Base-by-base conservation (phyloP, 805 yeast species). In the Metschnikowia lochheadii region DNA sequence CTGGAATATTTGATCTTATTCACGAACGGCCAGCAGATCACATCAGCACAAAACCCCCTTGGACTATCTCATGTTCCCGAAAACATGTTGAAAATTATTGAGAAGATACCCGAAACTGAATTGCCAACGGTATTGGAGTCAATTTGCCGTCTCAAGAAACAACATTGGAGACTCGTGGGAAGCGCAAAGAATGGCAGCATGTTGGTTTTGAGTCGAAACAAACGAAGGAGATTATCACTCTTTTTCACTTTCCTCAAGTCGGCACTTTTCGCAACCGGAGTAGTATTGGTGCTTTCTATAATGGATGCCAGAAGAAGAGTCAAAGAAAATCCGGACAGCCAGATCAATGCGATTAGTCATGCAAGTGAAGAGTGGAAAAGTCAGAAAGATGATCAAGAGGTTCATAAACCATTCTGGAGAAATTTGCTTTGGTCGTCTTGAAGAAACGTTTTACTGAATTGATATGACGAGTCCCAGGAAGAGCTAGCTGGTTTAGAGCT, bases 141-240 rank as follows among this genome's bases (percentile, higher is more conserved):
- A 6, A 64, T 83, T 7, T 71, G 68, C 44, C 71, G 64, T 51
- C 66, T 82, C 40, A 78, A 80, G 48, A 65, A 62, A 21, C 61
- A 64, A 20, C 72, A 72, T 11, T 84, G 85, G 86, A 71, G 65
- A 49, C 68, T 83, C n/a, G 67, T 81, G 33, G 87, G 83, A 3
- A 75, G 80, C 26, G 78, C 79, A 8, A 48, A 46, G 26, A 29
- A 53, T 5, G 50, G 55, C 15, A 52, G 46, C 21, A 54, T 56
- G 56, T 44, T 58, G 32, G 58, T 58, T 3, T 57, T 58, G 45
- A 50, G 54, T 46, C 47, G 56, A 5, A 31, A 29, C 11, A 38
- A 31, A 15, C 40, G 29, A 5, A 31, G 33, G 15, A 37, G 47
- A 35, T 26, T 34, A 32, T 11, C 26, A 3, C 23, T 31, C 5